Conservation (phyloP, 148 eudicot species). For the Cornus florida region DNA sequence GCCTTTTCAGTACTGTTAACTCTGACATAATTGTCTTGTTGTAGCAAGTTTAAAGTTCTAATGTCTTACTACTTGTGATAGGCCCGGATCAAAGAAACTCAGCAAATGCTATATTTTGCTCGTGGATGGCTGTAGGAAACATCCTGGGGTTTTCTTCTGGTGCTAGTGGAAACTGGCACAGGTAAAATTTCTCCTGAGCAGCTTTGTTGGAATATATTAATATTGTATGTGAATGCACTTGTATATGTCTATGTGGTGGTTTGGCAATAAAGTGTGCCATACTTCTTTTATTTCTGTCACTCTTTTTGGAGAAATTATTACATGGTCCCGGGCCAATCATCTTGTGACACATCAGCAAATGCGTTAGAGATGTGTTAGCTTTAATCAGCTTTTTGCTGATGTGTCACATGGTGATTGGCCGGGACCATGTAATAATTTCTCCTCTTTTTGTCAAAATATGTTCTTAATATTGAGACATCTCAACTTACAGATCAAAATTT, state of each 20-base stretch:
- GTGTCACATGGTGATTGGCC: too few relatives aligned
- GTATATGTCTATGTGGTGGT: neutral
- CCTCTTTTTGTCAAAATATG: neutral
- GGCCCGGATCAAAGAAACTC: conserved; percentile 94
- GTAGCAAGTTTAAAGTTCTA: conserved; percentile 15
- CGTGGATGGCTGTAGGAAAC: conserved; percentile 99
- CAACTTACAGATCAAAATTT: neutral
- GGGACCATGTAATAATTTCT: too few relatives aligned
- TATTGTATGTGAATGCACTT: neutral
- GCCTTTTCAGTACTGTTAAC: neutral
- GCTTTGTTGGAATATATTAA: neutral
- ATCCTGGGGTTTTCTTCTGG: conserved; percentile 95
- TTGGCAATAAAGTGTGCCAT: neutral
- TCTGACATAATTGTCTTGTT: conserved; percentile 10
- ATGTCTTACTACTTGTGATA: conserved; percentile 29
- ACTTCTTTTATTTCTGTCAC: neutral
- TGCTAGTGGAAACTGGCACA: conserved; percentile 89
- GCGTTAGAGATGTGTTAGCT: too few relatives aligned
- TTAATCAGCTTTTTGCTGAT: too few relatives aligned
- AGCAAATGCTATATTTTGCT: conserved; percentile 91
- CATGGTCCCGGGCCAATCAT: too few relatives aligned
- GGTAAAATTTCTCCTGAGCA: conserved; percentile 34
- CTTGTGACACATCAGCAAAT: too few relatives aligned
- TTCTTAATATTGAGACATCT: neutral
- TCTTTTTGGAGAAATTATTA: too few relatives aligned